Base-by-base conservation (phyloP, 1,284 basidiomycete species). In the Moniliophthora roreri region DNA sequence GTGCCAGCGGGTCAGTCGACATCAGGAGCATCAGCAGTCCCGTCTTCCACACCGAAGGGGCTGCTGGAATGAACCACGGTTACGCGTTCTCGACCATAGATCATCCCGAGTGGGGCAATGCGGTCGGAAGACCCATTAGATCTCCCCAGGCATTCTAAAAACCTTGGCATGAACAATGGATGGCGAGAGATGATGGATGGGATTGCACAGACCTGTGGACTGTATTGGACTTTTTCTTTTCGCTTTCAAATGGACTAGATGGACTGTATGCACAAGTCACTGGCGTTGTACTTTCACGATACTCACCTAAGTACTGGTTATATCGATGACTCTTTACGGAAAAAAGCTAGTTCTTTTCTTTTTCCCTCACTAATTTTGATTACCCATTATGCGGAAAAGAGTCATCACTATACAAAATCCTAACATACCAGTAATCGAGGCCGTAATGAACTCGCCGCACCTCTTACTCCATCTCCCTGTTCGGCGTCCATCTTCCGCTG, bases 71-170 rank as follows among this genome's bases (percentile, higher is more conserved):
- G 24, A 57, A 51, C 40, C 48, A 44, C 16, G 50, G 53, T 10
- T 58, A 58, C 46, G 56, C 53, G 46, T 54, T 58, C 42, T 54
- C 56, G 5, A 48, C 34, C 15, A 36, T 51, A 11, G 39, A 44
- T 32, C 6, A 32, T 11, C 40, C 46, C n/a, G 20, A 44, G 3
- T 55, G 48, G 26, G 54, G 54, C n/a, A 24, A 41, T 41, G 40
- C 23, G 13, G 11, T 24, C 15, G 24, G 28, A n/a, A 46, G 44
- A 26, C 44, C 44, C 11, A 32, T 32, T 23, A 26, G 44, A 16
- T 28, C 24, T 4, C 44, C 44, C 7, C 24, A 32, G 44, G 28
- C 44, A 7, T 46, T 16, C 13, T 28, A 46, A 16, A 16, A 24
- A 10, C 24, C 28, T 5, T 46, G 28, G 21, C 13, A 18, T 26